Conservation (phyloP, 2,329 filamentous ascomycete genomes). For the Ascochyta koolunga region DNA sequence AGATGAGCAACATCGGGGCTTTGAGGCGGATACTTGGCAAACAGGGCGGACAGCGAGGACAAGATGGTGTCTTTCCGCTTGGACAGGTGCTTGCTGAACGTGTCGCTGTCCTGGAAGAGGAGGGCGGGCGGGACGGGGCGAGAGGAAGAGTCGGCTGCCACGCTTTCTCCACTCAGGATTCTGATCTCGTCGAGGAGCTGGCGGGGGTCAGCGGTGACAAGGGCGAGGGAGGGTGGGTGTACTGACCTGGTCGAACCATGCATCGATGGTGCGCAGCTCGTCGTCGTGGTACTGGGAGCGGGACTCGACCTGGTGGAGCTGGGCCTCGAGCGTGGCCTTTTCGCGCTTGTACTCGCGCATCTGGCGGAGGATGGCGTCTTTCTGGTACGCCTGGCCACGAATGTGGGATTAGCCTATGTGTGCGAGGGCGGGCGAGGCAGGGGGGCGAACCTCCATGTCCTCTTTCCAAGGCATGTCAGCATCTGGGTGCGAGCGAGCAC, state of each 20-base stretch:
- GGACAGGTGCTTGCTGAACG: slow-evolving; percentile 80
- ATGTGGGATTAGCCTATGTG: slow-evolving; percentile 38
- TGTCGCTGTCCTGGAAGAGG: slow-evolving; percentile 60
- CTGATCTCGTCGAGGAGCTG: slow-evolving; percentile 58
- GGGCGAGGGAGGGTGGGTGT: slow-evolving; percentile 1
- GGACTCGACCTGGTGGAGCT: slow-evolving; percentile 80
- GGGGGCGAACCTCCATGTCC: slow-evolving; percentile 72
- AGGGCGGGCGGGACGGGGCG: slow-evolving; percentile 59
- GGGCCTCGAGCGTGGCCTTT: slow-evolving; percentile 78
- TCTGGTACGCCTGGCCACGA: slow-evolving; percentile 76
- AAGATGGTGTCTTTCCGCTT: slow-evolving; percentile 78
- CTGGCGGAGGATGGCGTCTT: slow-evolving; percentile 95
- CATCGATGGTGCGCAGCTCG: slow-evolving; percentile 86
- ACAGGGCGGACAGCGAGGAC: slow-evolving; percentile 72
- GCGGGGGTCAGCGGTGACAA: slow-evolving; percentile 32
- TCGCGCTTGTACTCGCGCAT: slow-evolving; percentile 98
- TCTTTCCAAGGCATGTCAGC: slow-evolving; percentile 73
- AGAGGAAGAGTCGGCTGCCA: slow-evolving; percentile 31
- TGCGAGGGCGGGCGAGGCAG: slow-evolving; percentile 25
- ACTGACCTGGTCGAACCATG: slow-evolving; percentile 91
- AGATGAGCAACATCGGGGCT: slow-evolving; percentile 74
- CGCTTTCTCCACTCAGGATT: slow-evolving; percentile 48
- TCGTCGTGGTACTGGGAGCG: slow-evolving; percentile 85
- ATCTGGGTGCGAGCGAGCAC: slow-evolving; percentile 68
- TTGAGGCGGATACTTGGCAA: slow-evolving; percentile 57